Percentiles rank a stretch among this genome's conserved stretches.
These are phyloP conservation scores for Hymenoscyphus salicellus DNA, from an alignment of 2,329 filamentous ascomycete species.

Conservation along the genomic window DNA sequence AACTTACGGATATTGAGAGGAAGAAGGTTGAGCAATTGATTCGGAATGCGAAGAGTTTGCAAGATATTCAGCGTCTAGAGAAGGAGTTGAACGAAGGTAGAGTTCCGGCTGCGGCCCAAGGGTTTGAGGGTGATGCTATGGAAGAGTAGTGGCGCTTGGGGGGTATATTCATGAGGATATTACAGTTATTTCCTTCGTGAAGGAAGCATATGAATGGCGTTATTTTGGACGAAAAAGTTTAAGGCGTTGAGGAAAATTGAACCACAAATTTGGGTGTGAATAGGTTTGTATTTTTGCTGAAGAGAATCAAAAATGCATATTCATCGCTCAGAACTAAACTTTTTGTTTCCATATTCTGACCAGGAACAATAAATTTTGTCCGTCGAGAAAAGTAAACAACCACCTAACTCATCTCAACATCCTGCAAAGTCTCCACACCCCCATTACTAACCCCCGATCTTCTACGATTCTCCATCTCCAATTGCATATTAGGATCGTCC, in stretches of 20 bases:
- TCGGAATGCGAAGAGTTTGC: conserved; percentile 79
- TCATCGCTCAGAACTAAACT: not conserved
- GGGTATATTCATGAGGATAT: not conserved
- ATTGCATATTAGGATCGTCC: conserved; percentile 33
- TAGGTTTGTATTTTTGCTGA: not conserved
- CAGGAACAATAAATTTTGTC: not conserved
- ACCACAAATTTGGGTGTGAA: not conserved
- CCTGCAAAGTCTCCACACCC: conserved; percentile 19
- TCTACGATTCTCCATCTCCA: conserved; percentile 34
- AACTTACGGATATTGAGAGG: conserved; percentile 85
- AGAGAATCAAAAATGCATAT: not conserved
- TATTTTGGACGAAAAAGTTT: conserved; percentile 15
- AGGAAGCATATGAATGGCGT: conserved; percentile 13
- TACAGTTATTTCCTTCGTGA: not conserved
- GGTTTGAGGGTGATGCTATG: conserved; percentile 52
- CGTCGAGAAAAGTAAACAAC: not conserved
- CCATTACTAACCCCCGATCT: conserved; percentile 21
- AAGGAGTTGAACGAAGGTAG: conserved; percentile 88
- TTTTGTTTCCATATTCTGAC: not conserved
- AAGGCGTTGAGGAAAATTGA: conserved; percentile 7
- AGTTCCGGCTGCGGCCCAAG: conserved; percentile 66
- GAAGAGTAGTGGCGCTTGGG: conserved; percentile 48
- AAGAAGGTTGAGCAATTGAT: conserved; percentile 83
- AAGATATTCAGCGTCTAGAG: conserved; percentile 86
- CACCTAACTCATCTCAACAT: conserved; percentile 34